A percentile compares a stretch with the other conserved stretches of the same genome.
Conservation (phyloP, 2,329 filamentous ascomycete genomes). For the Aspergillus sp. region DNA sequence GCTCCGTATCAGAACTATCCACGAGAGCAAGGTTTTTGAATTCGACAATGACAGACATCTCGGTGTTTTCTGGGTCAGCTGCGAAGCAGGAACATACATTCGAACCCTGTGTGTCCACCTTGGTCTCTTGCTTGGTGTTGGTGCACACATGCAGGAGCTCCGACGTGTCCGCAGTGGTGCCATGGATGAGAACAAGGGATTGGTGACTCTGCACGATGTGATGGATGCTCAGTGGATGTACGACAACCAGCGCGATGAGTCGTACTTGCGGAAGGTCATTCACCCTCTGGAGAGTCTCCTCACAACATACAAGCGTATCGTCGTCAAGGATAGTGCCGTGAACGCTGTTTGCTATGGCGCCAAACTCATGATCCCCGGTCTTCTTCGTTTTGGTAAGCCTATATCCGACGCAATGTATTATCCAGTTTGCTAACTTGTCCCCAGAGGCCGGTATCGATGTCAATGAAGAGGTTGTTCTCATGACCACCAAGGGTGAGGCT, state of each 20-base stretch:
- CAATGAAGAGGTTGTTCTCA: conserved; percentile 93
- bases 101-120: conserved; percentile 96
- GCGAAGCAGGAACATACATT: conserved; percentile 97
- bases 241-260: conserved; percentile 94
- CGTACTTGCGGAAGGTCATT: conserved; percentile 86
- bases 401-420: not conserved
- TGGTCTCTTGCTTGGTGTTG: conserved; percentile 71
- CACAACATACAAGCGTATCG: conserved; percentile 89
- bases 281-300: conserved; percentile 88
- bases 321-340: conserved; percentile 94
- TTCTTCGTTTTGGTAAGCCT: conserved; percentile 76
- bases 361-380: conserved; percentile 96
- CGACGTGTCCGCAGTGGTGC: conserved; percentile 89
- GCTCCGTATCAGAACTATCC: conserved; percentile 94
- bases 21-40: conserved; percentile 93
- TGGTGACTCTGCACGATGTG: conserved; percentile 93
- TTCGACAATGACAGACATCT: conserved; percentile 98
- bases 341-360: conserved; percentile 98
- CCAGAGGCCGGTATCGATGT: conserved; percentile 84
- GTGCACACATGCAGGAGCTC: conserved; percentile 97
- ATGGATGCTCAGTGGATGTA: conserved; percentile 93
- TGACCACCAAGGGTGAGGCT: conserved; percentile 98
- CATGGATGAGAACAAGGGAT: conserved; percentile 83
- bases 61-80: conserved; percentile 98
- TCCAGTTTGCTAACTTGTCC: conserved; percentile 11